A percentile compares a stretch with the other conserved stretches of the same genome.
Conservation (phyloP, 1,284 basidiomycete species). For the Sporisorium scitamineum region DNA sequence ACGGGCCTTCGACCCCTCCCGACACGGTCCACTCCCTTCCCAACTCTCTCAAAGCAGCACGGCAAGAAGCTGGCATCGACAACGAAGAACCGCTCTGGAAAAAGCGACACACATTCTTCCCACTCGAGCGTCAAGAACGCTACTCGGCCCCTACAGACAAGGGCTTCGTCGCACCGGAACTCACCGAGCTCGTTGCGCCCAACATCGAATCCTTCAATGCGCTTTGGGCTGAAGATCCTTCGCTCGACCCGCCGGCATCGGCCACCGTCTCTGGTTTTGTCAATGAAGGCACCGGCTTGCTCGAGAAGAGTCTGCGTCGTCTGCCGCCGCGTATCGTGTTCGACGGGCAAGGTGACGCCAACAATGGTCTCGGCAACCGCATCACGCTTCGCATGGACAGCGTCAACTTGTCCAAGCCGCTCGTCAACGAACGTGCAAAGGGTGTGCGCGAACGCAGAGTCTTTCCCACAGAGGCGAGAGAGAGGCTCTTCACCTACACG, state of each 20-base stretch:
- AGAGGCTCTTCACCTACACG: constrained; percentile 90
- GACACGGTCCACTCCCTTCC: constrained; percentile 36
- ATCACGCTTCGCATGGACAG: constrained; percentile 85
- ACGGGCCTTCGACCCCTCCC: constrained; percentile 49
- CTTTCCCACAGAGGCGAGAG: constrained; percentile 79
- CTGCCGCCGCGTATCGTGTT: constrained; percentile 92
- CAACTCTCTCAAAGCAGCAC: constrained; percentile 42
- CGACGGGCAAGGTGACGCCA: constrained; percentile 75
- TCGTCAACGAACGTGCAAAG: constrained; percentile 86
- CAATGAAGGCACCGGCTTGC: constrained; percentile 79
- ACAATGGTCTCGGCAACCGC: constrained; percentile 69
- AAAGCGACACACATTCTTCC: constrained; percentile 77
- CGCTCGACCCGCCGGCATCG: constrained; percentile 50
- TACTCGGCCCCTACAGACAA: constrained; percentile 83
- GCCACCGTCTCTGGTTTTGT: constrained; percentile 81
- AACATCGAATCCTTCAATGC: constrained; percentile 98
- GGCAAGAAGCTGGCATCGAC: constrained; percentile 38
- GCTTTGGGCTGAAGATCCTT: constrained; percentile 71
- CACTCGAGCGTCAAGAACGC: constrained; percentile 82
- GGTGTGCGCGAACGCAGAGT: constrained; percentile 81
- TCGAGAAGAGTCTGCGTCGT: constrained; percentile 84
- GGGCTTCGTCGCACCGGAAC: constrained; percentile 80
- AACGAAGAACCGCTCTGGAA: constrained; percentile 46
- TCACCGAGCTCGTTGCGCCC: constrained; percentile 92
- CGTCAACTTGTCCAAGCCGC: constrained; percentile 84